Evolutionary conservation across 179 eudicot species (phyloP).

Genomic region (Beta lomatogona): DNA sequence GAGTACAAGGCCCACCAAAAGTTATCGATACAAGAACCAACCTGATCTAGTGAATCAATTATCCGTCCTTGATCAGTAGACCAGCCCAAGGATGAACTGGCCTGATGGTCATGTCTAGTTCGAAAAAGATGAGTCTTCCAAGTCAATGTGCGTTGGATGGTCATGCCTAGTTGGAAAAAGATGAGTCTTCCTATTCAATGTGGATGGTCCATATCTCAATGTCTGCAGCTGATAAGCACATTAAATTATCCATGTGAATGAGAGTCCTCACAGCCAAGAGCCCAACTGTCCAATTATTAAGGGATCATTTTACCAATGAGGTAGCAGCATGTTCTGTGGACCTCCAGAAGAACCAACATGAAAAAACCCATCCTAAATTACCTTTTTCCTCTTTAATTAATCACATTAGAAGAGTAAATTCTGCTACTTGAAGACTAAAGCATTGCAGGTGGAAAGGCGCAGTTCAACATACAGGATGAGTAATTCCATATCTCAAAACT

Average conservation of each 20-base stretch:
- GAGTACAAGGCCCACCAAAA: background rate
- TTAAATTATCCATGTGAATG: background rate
- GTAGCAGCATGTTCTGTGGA: too few species aligned
- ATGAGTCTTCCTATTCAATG: background rate
- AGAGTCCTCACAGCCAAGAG: background rate
- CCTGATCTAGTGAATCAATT: background rate
- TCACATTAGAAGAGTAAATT: background rate
- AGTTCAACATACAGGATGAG: conserved; percentile 75
- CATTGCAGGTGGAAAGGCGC: background rate
- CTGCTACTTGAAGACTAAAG: background rate
- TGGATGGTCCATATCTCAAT: conserved; percentile 2
- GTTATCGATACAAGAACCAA: background rate
- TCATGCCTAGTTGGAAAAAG: background rate
- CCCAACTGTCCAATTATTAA: background rate
- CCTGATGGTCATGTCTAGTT: background rate
- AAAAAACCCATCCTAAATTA: too few species aligned
- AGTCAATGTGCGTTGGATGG: background rate
- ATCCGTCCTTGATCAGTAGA: background rate
- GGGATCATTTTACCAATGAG: background rate
- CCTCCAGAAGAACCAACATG: background rate
- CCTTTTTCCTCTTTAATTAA: background rate
- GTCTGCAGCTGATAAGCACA: background rate
- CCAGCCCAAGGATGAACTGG: background rate
- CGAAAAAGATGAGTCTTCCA: background rate
- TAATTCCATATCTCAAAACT: conserved; percentile 78